Base-by-base conservation (phyloP, 306 rosid species). In the Begonia peltatifolia region DNA sequence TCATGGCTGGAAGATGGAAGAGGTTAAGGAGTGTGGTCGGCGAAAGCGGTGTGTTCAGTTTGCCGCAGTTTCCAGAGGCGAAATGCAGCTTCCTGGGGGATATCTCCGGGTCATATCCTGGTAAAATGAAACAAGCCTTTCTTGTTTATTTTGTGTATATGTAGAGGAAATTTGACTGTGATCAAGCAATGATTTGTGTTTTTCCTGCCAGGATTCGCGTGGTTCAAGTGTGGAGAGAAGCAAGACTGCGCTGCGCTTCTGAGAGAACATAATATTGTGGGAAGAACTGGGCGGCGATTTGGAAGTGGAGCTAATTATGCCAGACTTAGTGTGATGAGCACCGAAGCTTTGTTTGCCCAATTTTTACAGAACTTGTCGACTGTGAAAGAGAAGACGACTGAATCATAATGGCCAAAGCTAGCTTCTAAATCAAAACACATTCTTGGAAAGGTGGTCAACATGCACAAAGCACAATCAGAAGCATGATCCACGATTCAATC, bases 1-100 rank as follows among this genome's bases (percentile, higher is more conserved):
- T 76, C 23, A 56, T 84, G 84, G 71, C 56, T 22, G 60, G 67
- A 42, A 84, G 89, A 71, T 84, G 97, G 97, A 62, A 72, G 61
- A 79, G 66, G 47, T 18, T 89, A 9, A 70, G 78, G 57, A 56
- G 13, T 51, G 82, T 42, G 46, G 35, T 71, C 42, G 60, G 62
- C 12, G 25, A 58, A 12, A 70, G 55, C 38, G 70, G 56, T n/a
- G 13, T 61, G 50, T 74, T 89, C 60, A 62, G 70, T 18, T 56
- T 76, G 46, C 62, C 71, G 10, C 63, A 67, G 47, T 73, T 48
- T 50, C 77, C 81, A 4, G 12, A 0, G 60, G 56, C 61, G 47
- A 68, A 56, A 42, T 89, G 95, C 55, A 64, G 66, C 58, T 82
- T 85, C 60, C 55, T 73, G 41, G 64, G 73, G 42, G 76, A 72